A percentile compares a stretch with the other conserved stretches of the same genome.
Conservation (phyloP, 1,284 basidiomycete species). For the Trichosporon ovoides region DNA sequence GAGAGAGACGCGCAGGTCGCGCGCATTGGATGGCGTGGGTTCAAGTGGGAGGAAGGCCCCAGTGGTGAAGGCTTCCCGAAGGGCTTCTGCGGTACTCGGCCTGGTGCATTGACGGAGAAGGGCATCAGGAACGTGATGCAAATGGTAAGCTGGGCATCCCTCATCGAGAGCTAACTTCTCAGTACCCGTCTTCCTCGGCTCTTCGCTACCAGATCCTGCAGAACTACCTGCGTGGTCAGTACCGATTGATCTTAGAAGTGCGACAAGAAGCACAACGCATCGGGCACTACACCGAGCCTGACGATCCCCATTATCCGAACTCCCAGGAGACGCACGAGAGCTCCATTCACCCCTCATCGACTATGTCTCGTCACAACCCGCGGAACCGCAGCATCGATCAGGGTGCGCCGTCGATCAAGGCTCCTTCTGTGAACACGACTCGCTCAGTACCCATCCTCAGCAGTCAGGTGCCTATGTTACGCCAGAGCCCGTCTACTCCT, state of each 20-base stretch:
- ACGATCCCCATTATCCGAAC: conserved; percentile 23
- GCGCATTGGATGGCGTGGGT: conserved; percentile 43
- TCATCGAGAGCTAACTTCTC: conserved; percentile 12
- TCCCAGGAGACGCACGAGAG: conserved; percentile 26
- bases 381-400: conserved; percentile 14
- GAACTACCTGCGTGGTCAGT: conserved; percentile 53
- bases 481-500: conserved; percentile 42
- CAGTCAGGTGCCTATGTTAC: conserved; percentile 15
- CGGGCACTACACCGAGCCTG: conserved; percentile 36
- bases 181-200: conserved; percentile 54
- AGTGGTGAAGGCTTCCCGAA: conserved; percentile 40
- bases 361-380: not conserved
- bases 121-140: conserved; percentile 81
- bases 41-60: conserved; percentile 43
- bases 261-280: conserved; percentile 34
- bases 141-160: conserved; percentile 57
- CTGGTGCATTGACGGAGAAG: conserved; percentile 68
- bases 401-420: conserved; percentile 20
- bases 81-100: conserved; percentile 53
- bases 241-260: conserved; percentile 44
- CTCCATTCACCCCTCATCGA: not conserved
- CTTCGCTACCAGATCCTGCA: conserved; percentile 54
- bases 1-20: conserved; percentile 25
- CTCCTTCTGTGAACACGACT: conserved; percentile 19
- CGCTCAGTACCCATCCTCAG: conserved; percentile 16